Base-by-base conservation (phyloP, 768 basidiomycete genomes). In the Mrakia frigida region DNA sequence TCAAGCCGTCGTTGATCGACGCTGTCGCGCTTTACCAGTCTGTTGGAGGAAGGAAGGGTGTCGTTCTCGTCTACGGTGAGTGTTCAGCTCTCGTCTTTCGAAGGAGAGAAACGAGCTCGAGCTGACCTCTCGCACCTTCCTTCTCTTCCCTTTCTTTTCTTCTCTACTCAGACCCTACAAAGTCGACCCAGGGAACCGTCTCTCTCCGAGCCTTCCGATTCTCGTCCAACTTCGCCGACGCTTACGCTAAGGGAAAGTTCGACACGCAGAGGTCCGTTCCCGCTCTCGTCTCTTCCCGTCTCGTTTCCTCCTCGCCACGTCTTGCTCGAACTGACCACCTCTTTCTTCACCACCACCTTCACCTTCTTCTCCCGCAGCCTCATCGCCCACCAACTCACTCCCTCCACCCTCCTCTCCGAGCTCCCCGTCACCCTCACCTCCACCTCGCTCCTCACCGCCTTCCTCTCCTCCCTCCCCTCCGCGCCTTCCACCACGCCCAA, bases 141-240 rank as follows among this genome's bases (percentile, higher is more conserved):
- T 74, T 59, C 33, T 31, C n/a, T 18, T 18, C 71, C 28, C 68
- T 69, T 76, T n/a, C n/a, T n/a, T n/a, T n/a, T n/a, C n/a, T n/a
- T n/a, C n/a, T n/a, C n/a, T n/a, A n/a, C n/a, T 52, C 74, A 94
- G 93, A 94, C 84, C 83, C 92, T 46, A 89, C 92, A 60, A 89
- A 90, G 80, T 89, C 91, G 3, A 87, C 88, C 75, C 88, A 91
- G 79, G 93, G 93, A 65, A 94, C 92, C 81, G 89, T 93, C 63
- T 90, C 91, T 37, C 91, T 98, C 86, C 90, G 91, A 76, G 95
- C 94, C 59, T 98, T 92, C 86, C 87, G 89, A 79, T 85, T 98
- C 80, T 93, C 92, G 59, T 84, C 88, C 63, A 86, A 88, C 25
- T 96, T 94, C 83, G 85, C 92, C 84, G 89, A 89, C 79, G 94